Conservation (phyloP, 768 basidiomycete species). For the Pleurotus giganteus region DNA sequence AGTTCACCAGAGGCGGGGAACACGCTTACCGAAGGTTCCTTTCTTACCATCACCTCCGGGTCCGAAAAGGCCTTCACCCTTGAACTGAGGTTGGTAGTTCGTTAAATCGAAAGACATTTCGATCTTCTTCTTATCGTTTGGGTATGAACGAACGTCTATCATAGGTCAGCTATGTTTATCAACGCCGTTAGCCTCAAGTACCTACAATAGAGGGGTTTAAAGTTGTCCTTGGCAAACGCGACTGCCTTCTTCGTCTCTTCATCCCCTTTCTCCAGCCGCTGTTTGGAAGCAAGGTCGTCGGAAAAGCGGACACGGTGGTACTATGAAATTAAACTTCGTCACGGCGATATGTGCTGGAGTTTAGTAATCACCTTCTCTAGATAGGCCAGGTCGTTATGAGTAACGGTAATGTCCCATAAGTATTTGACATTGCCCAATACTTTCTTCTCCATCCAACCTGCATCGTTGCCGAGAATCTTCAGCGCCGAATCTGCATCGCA, state of each 20-base stretch:
- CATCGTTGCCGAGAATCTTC: slow-evolving; percentile 22
- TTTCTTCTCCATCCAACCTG: slow-evolving; percentile 26
- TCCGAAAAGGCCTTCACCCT: slow-evolving; percentile 19
- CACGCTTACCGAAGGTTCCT: not conserved
- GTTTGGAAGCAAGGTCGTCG: slow-evolving; percentile 26
- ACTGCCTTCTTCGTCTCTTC: slow-evolving; percentile 20
- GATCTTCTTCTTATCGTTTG: slow-evolving; percentile 40
- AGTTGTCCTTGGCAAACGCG: slow-evolving; percentile 36
- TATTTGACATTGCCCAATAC: slow-evolving; percentile 34
- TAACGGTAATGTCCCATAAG: slow-evolving; percentile 47
- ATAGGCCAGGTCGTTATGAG: slow-evolving; percentile 44
- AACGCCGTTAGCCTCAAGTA: not conserved
- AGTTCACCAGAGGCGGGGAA: not conserved
- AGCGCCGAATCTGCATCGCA: slow-evolving; percentile 26
- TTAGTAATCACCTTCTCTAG: slow-evolving; percentile 43
- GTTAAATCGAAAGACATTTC: slow-evolving; percentile 55
- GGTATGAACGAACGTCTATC: slow-evolving; percentile 37
- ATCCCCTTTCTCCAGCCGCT: slow-evolving; percentile 23
- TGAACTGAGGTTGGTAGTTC: slow-evolving; percentile 40
- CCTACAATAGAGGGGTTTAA: slow-evolving; percentile 39
- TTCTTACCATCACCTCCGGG: slow-evolving; percentile 18
- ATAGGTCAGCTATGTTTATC: not conserved
- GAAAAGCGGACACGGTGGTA: slow-evolving; percentile 39
- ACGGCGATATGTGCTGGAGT: too few species aligned
- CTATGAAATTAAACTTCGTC: slow-evolving; percentile 17